Conservation (phyloP, 306 rosid species). For the Macrotyloma uniflorum region DNA sequence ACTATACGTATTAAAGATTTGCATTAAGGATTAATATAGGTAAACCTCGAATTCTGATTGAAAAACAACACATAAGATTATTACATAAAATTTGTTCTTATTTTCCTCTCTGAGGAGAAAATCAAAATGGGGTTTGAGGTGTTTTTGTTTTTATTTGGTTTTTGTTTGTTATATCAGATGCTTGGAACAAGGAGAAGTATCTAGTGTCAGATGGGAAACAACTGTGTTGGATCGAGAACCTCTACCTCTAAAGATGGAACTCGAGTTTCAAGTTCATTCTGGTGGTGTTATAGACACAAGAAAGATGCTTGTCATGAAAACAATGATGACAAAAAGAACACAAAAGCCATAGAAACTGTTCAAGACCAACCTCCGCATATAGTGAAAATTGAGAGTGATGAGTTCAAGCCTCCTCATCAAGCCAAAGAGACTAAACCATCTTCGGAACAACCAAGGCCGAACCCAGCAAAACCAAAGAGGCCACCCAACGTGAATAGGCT, state of each 20-base stretch:
- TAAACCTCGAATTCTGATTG: neutral
- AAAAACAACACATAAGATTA: neutral
- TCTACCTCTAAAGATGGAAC: constrained; percentile 38
- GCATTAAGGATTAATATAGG: neutral
- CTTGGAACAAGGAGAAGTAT: constrained; percentile 20
- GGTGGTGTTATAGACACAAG: constrained; percentile 50
- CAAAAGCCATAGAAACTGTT: constrained; percentile 20
- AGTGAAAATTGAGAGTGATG: constrained; percentile 52
- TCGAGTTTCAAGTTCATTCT: constrained; percentile 38
- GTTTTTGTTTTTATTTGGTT: neutral
- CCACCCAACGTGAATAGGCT: constrained; percentile 53
- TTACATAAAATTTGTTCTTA: neutral
- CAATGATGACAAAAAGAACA: neutral
- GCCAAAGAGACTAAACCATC: constrained; percentile 13
- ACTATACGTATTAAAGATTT: neutral
- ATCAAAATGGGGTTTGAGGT: neutral
- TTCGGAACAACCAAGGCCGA: neutral
- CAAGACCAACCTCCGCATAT: constrained; percentile 60
- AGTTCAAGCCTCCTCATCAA: constrained; percentile 12
- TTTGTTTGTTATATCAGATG: constrained; percentile 28
- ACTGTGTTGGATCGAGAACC: constrained; percentile 59
- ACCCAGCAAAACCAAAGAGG: constrained; percentile 40
- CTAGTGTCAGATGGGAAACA: constrained; percentile 78
- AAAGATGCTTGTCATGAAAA: constrained; percentile 18
- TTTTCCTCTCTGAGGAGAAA: neutral